These are phyloP conservation scores for Populus davidiana DNA, from an alignment of 345 rosid species.

Conservation along the genomic window DNA sequence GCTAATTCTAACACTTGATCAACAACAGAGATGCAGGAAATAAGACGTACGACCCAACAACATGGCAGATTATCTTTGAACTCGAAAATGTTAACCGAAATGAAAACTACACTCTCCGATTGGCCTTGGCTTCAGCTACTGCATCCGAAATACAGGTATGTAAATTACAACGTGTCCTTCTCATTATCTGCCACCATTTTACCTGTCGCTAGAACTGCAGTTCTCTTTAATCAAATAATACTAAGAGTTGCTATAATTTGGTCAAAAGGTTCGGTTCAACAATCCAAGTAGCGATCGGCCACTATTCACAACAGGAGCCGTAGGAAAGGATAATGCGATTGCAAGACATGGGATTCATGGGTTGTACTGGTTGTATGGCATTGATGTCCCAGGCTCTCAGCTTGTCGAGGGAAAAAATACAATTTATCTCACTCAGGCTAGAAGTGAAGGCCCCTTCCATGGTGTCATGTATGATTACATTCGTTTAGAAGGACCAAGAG, in stretches of 20 bases:
- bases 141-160: constrained; percentile 44
- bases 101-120: constrained; percentile 52
- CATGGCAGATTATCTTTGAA: constrained; percentile 61
- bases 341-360: constrained; percentile 93
- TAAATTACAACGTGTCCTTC: not conserved
- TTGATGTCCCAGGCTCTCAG: constrained; percentile 32
- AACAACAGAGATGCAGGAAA: constrained; percentile 35
- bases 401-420: constrained; percentile 47
- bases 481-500: constrained; percentile 67
- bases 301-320: constrained; percentile 40
- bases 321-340: constrained; percentile 70
- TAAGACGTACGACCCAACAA: constrained; percentile 33
- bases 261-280: constrained; percentile 53
- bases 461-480: constrained; percentile 84
- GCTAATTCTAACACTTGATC: not conserved
- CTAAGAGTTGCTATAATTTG: too few relatives aligned
- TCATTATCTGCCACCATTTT: not conserved
- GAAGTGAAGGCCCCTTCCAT: constrained; percentile 26
- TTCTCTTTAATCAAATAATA: not conserved
- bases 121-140: constrained; percentile 69
- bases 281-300: constrained; percentile 15
- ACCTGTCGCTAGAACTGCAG: not conserved
- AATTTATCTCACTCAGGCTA: constrained; percentile 58
- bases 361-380: constrained; percentile 55
- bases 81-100: constrained; percentile 23